Evolutionary conservation across 2,329 filamentous ascomycete species (phyloP).

Genomic region (Myriosclerotinia duriaeana): DNA sequence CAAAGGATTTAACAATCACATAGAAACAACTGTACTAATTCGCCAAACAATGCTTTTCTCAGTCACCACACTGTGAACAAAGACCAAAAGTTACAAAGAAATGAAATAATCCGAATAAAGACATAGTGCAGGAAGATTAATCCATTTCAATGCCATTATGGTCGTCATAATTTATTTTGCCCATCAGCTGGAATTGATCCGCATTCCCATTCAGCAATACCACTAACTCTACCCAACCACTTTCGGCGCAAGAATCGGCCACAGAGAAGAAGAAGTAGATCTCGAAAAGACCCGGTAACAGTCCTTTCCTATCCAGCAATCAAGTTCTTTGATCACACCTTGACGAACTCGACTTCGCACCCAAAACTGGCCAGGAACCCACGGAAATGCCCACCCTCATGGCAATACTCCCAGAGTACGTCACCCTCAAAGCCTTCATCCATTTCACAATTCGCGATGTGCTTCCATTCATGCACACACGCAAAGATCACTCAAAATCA

Average conservation of each 20-base stretch:
- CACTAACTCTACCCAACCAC: background rate
- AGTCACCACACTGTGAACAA: background rate
- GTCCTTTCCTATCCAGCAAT: background rate
- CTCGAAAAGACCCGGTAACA: background rate
- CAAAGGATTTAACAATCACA: background rate
- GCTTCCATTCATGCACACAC: background rate
- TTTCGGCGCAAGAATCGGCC: background rate
- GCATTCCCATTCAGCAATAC: background rate
- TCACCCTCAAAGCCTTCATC: background rate
- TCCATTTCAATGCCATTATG: background rate
- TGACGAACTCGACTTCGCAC: background rate
- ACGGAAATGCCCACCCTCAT: background rate
- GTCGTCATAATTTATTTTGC: no score
- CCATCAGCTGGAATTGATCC: no score
- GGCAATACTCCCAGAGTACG: conserved; percentile 4
- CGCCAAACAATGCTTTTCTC: background rate
- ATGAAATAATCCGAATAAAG: background rate
- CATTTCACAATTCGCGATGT: background rate
- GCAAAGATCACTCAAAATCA: background rate
- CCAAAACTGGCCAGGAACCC: background rate
- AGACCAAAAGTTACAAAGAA: background rate
- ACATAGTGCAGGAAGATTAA: background rate
- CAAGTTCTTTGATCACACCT: background rate
- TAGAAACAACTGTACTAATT: background rate
- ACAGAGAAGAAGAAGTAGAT: background rate